Percentiles rank a stretch among this genome's conserved stretches.
Conservation (phyloP, 176 grass and related monocot genomes). For the Triticum urartu region DNA sequence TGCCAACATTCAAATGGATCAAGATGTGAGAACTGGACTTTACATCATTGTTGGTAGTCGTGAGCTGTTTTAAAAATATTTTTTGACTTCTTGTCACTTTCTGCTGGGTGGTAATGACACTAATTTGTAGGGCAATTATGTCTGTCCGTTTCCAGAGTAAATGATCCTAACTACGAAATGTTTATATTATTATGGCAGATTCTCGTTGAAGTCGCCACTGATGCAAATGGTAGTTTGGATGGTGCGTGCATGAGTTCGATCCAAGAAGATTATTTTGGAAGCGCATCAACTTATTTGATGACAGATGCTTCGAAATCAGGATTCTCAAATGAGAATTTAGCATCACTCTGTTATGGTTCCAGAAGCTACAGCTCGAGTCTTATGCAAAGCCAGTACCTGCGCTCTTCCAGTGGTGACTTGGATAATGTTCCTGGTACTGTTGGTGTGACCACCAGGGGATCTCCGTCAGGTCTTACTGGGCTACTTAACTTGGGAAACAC, state of each 20-base stretch:
- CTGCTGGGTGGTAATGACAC: background rate
- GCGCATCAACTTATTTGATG: conserved; percentile 61
- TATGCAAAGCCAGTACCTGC: conserved; percentile 48
- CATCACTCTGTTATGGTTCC: conserved; percentile 62
- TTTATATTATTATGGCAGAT: conserved; percentile 63
- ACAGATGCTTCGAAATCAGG: conserved; percentile 61
- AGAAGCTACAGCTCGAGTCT: conserved; percentile 60
- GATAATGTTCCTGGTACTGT: conserved; percentile 62
- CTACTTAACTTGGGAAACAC: conserved; percentile 96
- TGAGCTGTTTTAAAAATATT: conserved; percentile 11
- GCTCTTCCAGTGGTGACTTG: conserved; percentile 55
- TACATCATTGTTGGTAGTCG: background rate
- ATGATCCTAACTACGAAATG: conserved; percentile 32
- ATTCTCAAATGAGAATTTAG: conserved; percentile 61
- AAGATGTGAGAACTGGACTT: conserved; percentile 59
- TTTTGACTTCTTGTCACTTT: conserved; percentile 1
- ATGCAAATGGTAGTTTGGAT: conserved; percentile 68
- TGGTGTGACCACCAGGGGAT: conserved; percentile 55
- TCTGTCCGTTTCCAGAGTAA: background rate
- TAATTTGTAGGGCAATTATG: conserved; percentile 17
- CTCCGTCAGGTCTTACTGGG: conserved; percentile 78
- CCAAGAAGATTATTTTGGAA: conserved; percentile 62
- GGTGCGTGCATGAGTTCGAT: conserved; percentile 62
- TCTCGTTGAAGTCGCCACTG: conserved; percentile 69
- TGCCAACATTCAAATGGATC: conserved; percentile 99